These are phyloP conservation scores for Wallemia ichthyophaga DNA, from an alignment of 1,284 basidiomycete species.

Conservation along the genomic window DNA sequence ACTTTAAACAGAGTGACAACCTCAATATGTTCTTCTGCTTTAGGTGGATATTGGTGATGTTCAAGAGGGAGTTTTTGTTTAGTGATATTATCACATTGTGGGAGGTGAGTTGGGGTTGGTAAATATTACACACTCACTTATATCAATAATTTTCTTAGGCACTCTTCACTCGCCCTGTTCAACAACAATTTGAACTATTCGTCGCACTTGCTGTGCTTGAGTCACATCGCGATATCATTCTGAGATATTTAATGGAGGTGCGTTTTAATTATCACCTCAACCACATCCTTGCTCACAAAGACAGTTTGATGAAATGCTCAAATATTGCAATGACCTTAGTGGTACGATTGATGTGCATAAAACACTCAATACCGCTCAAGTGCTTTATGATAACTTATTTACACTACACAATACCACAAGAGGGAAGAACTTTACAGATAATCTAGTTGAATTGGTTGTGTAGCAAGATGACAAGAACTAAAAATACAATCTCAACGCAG, in stretches of 20 bases:
- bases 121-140: too few relatives aligned
- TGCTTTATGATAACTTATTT: slow-evolving; percentile 33
- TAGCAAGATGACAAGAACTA: neutral
- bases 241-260: slow-evolving; percentile 72
- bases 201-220: slow-evolving; percentile 77
- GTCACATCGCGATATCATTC: slow-evolving; percentile 68
- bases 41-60: slow-evolving; percentile 67
- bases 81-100: slow-evolving; percentile 62
- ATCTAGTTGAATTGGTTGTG: neutral
- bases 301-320: slow-evolving; percentile 57
- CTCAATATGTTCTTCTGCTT: slow-evolving; percentile 96
- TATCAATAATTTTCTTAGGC: too few relatives aligned
- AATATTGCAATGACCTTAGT: too few relatives aligned
- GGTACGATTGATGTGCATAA: slow-evolving; percentile 1
- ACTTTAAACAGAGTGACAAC: slow-evolving; percentile 63
- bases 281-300: neutral
- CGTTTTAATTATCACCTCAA: slow-evolving; percentile 13
- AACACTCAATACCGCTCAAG: slow-evolving; percentile 40
- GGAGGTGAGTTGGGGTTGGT: slow-evolving; percentile 26
- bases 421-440: slow-evolving; percentile 12
- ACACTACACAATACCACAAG: slow-evolving; percentile 56
- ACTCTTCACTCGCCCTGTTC: neutral
- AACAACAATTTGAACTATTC: slow-evolving; percentile 52
- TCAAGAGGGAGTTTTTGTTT: slow-evolving; percentile 86
- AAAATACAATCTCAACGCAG: slow-evolving; percentile 27